Evolutionary conservation across 2,329 filamentous ascomycete genomes (phyloP).

Genomic region (Fusarium sublunatum): DNA sequence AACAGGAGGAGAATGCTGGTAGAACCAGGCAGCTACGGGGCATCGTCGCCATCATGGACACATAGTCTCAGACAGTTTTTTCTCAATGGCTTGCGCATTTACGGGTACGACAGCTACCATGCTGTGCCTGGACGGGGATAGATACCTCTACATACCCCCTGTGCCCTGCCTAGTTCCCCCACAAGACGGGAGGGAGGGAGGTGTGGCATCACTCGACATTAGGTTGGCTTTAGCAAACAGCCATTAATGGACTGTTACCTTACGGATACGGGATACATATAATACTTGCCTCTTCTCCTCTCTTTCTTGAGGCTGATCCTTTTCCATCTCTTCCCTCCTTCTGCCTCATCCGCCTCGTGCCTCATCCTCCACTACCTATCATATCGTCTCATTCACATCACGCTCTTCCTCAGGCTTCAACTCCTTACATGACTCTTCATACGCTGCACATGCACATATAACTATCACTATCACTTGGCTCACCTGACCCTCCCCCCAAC

Average conservation of each 20-base stretch:
- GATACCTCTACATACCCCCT: constrained; percentile 27
- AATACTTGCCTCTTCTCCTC: constrained; percentile 22
- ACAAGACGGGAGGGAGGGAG: constrained; percentile 10
- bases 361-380: neutral
- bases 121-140: constrained; percentile 38
- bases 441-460: constrained; percentile 31
- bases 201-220: constrained; percentile 34
- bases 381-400: constrained; percentile 15
- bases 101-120: constrained; percentile 18
- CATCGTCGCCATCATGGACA: constrained; percentile 40
- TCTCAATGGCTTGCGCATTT: constrained; percentile 16
- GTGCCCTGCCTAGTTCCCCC: constrained; percentile 38
- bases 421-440: constrained; percentile 15
- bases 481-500: constrained; percentile 33
- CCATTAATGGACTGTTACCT: neutral
- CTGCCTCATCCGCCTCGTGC: constrained; percentile 12
- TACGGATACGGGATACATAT: constrained; percentile 12
- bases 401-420: constrained; percentile 27
- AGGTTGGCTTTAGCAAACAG: constrained; percentile 25
- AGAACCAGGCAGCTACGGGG: constrained; percentile 50
- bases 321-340: constrained; percentile 13
- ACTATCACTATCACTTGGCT: constrained; percentile 8
- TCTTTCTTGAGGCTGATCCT: constrained; percentile 8
- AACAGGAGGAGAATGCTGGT: constrained; percentile 36
- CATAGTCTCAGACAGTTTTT: constrained; percentile 36